These are phyloP conservation scores for Cantharellus anzutake DNA, from an alignment of 768 basidiomycete genomes.

Conservation along the genomic window DNA sequence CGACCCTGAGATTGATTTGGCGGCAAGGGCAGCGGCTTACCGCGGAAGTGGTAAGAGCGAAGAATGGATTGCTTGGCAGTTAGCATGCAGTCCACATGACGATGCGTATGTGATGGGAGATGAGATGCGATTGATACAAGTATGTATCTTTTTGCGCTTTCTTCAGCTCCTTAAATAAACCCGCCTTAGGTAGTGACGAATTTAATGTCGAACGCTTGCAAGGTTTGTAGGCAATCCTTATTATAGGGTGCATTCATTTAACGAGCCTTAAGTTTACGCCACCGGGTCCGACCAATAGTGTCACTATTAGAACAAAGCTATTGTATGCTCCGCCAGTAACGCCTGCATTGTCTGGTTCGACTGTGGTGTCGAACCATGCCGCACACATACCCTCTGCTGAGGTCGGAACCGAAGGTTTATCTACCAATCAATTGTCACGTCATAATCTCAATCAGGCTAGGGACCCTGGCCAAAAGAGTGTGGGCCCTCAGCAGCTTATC, in stretches of 20 bases:
- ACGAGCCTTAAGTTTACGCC: background rate
- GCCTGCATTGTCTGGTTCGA: background rate
- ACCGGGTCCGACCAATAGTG: background rate
- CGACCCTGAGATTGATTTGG: slow-evolving; percentile 15
- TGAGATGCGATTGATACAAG: slow-evolving; percentile 17
- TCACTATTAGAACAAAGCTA: slow-evolving; percentile 7
- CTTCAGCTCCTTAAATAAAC: background rate
- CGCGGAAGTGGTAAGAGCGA: slow-evolving; percentile 6
- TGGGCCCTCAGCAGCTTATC: background rate
- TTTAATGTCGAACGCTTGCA: slow-evolving; percentile 2
- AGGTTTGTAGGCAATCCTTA: background rate
- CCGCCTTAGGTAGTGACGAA: slow-evolving; percentile 2
- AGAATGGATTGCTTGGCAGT: slow-evolving; percentile 2
- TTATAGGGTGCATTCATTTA: background rate
- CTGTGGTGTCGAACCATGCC: background rate
- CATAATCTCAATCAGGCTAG: no score
- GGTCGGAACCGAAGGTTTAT: background rate
- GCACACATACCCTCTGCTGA: background rate
- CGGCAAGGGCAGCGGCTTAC: slow-evolving; percentile 4
- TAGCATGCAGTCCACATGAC: slow-evolving; percentile 2
- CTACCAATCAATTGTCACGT: no score
- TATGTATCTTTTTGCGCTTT: background rate
- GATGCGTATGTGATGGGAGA: slow-evolving; percentile 16
- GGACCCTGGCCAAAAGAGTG: no score
- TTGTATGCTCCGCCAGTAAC: background rate